A percentile compares a stretch with the other conserved stretches of the same genome.
Conservation (phyloP, 495 filamentous ascomycete genomes). For the Xylaria grammica region DNA sequence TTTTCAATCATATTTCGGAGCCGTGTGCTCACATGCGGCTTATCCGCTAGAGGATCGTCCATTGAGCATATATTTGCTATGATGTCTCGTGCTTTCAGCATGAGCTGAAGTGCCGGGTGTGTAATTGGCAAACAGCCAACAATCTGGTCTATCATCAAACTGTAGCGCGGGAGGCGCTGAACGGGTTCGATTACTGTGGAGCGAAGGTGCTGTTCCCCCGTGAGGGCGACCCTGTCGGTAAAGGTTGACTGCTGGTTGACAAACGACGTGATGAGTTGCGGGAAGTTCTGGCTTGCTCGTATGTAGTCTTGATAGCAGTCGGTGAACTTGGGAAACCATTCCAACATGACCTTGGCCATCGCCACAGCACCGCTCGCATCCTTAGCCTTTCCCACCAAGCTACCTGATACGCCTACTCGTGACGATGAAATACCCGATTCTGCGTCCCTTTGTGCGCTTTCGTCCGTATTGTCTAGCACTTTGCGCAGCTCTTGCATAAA, state of each 20-base stretch:
- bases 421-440: conserved; percentile 44
- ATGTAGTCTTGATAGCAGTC: conserved; percentile 91
- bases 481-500: conserved; percentile 77
- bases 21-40: conserved; percentile 71
- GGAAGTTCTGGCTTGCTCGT: conserved; percentile 80
- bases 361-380: conserved; percentile 76
- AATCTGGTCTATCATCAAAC: conserved; percentile 94
- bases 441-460: conserved; percentile 73
- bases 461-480: conserved; percentile 82
- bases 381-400: conserved; percentile 48
- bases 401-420: conserved; percentile 56
- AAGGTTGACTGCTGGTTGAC: conserved; percentile 81
- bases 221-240: conserved; percentile 75
- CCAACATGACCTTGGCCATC: conserved; percentile 77
- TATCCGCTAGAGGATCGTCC: conserved; percentile 69
- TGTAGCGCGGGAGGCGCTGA: conserved; percentile 92
- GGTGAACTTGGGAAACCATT: conserved; percentile 90
- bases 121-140: conserved; percentile 78
- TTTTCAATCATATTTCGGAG: conserved; percentile 74
- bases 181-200: conserved; percentile 97
- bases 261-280: conserved; percentile 75
- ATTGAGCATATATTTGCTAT: conserved; percentile 95
- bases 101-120: conserved; percentile 77
- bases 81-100: conserved; percentile 86
- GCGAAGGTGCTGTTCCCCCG: conserved; percentile 87